Base-by-base conservation (phyloP, 441 rosid species). In the Mallotus repandus region DNA sequence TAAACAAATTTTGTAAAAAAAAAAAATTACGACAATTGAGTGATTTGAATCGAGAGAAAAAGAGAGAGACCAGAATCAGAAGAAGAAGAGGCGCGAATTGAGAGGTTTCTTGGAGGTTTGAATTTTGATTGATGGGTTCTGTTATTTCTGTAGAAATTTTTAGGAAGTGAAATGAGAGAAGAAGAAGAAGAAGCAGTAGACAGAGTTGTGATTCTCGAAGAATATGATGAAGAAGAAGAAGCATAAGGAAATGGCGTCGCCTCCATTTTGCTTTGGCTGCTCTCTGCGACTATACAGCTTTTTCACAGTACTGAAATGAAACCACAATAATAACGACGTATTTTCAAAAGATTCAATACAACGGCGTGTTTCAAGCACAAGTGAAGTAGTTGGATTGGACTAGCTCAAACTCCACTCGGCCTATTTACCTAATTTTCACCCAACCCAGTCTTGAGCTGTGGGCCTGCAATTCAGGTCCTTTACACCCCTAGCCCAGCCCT, bases 11-110 rank as follows among this genome's bases (percentile, higher is more conserved):
- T 43, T 43, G 46, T 43, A 43, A 43, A 9, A 43, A 43, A 9
- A 15, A 71, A 9, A 13, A 38, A 50, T 43, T 19, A 7, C 8
- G 2, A 61, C 18, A 9, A 1, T 43, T 43, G 46, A 38, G 16
- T 55, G 65, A 53, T 29, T 29, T 29, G 32, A 29, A 29, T 29
- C 32, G 22, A 60, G 25, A 11, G 6, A 41, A 16, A 50, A 35
- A 53, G 57, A 46, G 6, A 52, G 38, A 25, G 32, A 74, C 76
- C 76, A 13, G 79, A 68, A 64, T 71, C 61, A 21, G 66, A 55
- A 10, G 76, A 12, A 67, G 71, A 58, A 32, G 76, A 73, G 48
- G 77, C 67, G 41, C 77, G 70, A 3, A 78, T 60, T 9, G 71
- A 63, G 66, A 78, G 41, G 63, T 61, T 66, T 53, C 67, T 38